phyloP scores from a whole-genome alignment of 805 yeast species.

The Ogataea salicorniae region DNA sequence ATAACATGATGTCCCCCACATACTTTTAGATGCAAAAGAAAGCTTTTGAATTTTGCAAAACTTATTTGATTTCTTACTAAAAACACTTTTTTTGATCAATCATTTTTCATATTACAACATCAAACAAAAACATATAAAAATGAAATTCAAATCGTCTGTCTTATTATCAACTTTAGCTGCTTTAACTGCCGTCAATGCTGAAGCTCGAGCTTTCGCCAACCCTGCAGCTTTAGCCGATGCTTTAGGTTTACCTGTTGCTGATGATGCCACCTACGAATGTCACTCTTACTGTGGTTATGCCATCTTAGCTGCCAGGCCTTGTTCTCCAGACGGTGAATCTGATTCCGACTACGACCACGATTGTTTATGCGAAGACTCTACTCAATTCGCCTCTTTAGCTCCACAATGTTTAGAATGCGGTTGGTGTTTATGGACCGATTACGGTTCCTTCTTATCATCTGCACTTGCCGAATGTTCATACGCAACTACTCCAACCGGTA shows the following conservation, averaged over 20 bases:
- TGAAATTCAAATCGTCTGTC: no score
- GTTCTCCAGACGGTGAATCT: conserved; percentile 22
- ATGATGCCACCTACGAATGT: conserved; percentile 28
- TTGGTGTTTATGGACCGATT: conserved; percentile 34
- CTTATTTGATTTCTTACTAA: no score
- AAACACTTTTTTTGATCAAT: no score
- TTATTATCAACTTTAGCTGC: not conserved
- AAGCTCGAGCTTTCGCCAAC: conserved; percentile 21
- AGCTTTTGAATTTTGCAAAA: no score
- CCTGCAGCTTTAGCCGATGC: conserved; percentile 14
- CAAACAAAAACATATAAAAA: not conserved
- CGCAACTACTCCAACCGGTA: conserved; percentile 31
- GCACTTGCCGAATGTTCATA: conserved; percentile 27
- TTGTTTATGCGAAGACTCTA: conserved; percentile 28
- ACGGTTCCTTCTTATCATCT: conserved; percentile 25
- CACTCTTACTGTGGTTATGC: conserved; percentile 32
- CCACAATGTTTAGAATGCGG: conserved; percentile 33
- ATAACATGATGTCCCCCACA: no score
- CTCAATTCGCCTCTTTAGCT: conserved; percentile 23
- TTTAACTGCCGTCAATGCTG: conserved; percentile 18
- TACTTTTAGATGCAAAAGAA: no score
- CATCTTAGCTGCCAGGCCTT: conserved; percentile 29
- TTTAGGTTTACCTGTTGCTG: conserved; percentile 25
- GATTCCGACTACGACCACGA: conserved; percentile 25
- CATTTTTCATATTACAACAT: not conserved